phyloP scores from a whole-genome alignment of 257 asterid species.

The Paraleonurus japonicus region DNA sequence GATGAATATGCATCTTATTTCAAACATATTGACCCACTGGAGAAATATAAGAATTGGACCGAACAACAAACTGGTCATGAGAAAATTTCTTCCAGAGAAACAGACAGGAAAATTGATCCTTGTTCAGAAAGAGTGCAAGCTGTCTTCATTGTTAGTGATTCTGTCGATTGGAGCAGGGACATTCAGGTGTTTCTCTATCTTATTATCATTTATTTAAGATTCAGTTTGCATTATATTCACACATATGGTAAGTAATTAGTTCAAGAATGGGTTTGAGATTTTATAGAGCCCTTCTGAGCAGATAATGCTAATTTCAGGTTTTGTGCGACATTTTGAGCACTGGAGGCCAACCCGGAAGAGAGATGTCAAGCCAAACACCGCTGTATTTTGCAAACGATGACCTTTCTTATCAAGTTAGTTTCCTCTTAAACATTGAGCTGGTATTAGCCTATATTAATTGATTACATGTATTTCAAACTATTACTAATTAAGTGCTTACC shows the following conservation, averaged over 20 bases:
- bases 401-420: constrained; percentile 82
- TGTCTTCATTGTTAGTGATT: constrained; percentile 87
- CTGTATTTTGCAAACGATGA: constrained; percentile 87
- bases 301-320: constrained; percentile 49
- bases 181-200: constrained; percentile 65
- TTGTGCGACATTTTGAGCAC: constrained; percentile 91
- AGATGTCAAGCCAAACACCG: constrained; percentile 73
- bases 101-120: constrained; percentile 38
- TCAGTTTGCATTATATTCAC: constrained; percentile 3
- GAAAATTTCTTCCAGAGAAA: constrained; percentile 30
- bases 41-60: constrained; percentile 60
- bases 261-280: not conserved
- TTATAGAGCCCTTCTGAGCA: constrained; percentile 18
- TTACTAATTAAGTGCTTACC: constrained; percentile 38
- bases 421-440: not conserved
- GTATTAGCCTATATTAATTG: not conserved
- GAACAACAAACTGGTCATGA: constrained; percentile 25
- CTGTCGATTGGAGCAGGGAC: constrained; percentile 98
- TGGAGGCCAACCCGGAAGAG: constrained; percentile 92
- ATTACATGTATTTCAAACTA: not conserved
- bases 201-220: constrained; percentile 8
- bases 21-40: constrained; percentile 83
- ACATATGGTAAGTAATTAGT: constrained; percentile 1
- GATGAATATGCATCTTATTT: constrained; percentile 83
- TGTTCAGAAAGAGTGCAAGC: constrained; percentile 72